Conservation (phyloP, 2,329 filamentous ascomycete species). For the Hypoxylon sp. region DNA sequence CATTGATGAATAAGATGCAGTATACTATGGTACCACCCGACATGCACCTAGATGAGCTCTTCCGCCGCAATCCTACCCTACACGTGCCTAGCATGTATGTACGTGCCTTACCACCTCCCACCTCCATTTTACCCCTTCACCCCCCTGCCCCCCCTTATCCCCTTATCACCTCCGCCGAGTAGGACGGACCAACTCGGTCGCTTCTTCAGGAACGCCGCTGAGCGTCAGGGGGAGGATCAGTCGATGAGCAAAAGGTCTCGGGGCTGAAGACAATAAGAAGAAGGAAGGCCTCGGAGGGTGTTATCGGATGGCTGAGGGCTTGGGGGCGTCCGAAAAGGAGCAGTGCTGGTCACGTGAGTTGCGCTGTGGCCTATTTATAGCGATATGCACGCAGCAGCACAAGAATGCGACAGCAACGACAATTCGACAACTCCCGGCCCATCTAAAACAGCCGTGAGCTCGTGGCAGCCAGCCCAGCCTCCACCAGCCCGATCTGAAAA, state of each 20-base stretch:
- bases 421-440: constrained; percentile 24
- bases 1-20: constrained; percentile 10
- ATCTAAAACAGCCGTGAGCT: constrained; percentile 37
- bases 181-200: no score
- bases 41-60: constrained; percentile 14
- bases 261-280: constrained; percentile 1
- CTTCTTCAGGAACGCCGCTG: constrained; percentile 12
- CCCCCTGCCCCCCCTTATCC: constrained; percentile 1
- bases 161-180: no score
- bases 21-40: no score
- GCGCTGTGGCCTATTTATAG: constrained; percentile 35
- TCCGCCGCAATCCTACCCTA: constrained; percentile 24
- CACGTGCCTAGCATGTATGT: no score
- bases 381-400: constrained; percentile 5
- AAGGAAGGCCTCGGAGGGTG: constrained; percentile 5
- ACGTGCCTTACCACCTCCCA: constrained; percentile 1
- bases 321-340: not conserved
- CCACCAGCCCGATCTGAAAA: constrained; percentile 33
- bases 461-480: constrained; percentile 30
- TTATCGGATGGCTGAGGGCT: constrained; percentile 9
- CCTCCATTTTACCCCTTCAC: constrained; percentile 7
- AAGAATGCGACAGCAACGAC: no score
- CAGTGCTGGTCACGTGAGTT: constrained; percentile 25
- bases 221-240: no score
- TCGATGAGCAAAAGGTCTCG: no score